Evolutionary conservation across 73 alveolate species (phyloP).

Genomic region (Blepharisma stoltei): DNA sequence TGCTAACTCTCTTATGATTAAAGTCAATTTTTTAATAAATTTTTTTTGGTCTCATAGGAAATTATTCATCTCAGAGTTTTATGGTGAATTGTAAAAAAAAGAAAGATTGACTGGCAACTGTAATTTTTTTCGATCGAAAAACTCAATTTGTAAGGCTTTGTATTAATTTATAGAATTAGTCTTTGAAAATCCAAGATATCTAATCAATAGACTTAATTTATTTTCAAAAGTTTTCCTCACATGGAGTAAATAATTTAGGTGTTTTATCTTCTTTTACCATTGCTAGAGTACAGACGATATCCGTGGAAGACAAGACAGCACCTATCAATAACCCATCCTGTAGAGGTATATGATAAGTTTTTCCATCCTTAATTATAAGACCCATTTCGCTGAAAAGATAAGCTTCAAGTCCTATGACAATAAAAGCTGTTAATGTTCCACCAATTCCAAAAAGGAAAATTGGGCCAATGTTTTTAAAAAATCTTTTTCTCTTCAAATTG

Average conservation of each 20-base stretch:
- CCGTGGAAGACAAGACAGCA: constrained; percentile 94
- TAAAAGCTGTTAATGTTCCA: constrained; percentile 82
- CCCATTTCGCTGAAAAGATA: constrained; percentile 47
- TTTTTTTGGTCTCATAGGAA: no score
- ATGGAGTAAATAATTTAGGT: constrained; percentile 84
- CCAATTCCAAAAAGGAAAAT: constrained; percentile 76
- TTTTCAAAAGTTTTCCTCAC: no score
- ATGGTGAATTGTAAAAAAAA: no score
- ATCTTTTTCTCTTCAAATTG: constrained; percentile 72
- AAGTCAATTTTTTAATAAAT: no score
- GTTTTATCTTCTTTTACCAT: constrained; percentile 80
- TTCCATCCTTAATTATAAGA: constrained; percentile 51
- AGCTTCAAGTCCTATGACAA: constrained; percentile 66
- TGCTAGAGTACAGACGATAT: constrained; percentile 93
- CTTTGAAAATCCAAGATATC: no score
- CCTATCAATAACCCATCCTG: constrained; percentile 69
- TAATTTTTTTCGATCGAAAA: no score
- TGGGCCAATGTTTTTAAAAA: constrained; percentile 81
- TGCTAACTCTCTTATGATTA: no score
- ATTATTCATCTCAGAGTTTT: no score
- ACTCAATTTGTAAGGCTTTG: no score
- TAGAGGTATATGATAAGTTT: constrained; percentile 43
- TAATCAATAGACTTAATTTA: no score
- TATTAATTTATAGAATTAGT: no score
- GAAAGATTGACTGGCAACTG: no score